These are phyloP conservation scores for Saccharomycopsis fodiens DNA, from an alignment of 805 yeast genomes.

Conservation along the genomic window DNA sequence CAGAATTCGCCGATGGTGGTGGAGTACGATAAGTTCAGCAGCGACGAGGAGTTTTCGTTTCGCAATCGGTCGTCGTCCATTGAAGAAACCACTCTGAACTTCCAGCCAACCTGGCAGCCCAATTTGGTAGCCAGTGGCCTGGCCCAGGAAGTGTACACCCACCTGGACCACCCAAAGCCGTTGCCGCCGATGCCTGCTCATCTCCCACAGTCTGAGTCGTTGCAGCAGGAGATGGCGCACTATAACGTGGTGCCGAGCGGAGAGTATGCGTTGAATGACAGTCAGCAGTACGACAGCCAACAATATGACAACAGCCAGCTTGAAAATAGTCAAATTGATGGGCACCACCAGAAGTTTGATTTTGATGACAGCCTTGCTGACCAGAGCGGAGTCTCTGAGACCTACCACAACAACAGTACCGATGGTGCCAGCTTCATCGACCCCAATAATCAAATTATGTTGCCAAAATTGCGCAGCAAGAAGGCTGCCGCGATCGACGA, in stretches of 20 bases:
- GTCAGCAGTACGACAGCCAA: too few relatives aligned
- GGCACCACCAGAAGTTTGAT: too few relatives aligned
- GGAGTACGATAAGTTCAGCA: conserved; percentile 19
- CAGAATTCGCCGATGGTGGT: conserved; percentile 14
- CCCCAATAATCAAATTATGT: background rate
- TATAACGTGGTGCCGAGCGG: background rate
- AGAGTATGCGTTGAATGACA: too few relatives aligned
- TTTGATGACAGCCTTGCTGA: too few relatives aligned
- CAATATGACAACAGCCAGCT: too few relatives aligned
- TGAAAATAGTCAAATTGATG: too few relatives aligned
- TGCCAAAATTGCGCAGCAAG: conserved; percentile 14
- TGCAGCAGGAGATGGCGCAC: conserved; percentile 11
- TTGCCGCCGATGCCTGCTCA: conserved; percentile 20
- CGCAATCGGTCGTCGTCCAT: conserved; percentile 5
- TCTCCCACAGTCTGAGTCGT: conserved; percentile 17
- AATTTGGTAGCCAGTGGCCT: background rate
- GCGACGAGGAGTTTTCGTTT: conserved; percentile 13
- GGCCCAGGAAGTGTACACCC: background rate
- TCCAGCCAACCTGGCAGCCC: conserved; percentile 16
- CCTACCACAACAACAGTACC: conserved; percentile 2
- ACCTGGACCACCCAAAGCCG: conserved; percentile 16
- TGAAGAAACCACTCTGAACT: conserved; percentile 1
- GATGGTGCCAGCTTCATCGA: too few relatives aligned
- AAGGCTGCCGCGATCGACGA: conserved; percentile 3
- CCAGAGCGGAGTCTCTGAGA: conserved; percentile 1